Evolutionary conservation across 2,329 filamentous ascomycete species (phyloP).

Genomic region (Mollisiaceae sp.): DNA sequence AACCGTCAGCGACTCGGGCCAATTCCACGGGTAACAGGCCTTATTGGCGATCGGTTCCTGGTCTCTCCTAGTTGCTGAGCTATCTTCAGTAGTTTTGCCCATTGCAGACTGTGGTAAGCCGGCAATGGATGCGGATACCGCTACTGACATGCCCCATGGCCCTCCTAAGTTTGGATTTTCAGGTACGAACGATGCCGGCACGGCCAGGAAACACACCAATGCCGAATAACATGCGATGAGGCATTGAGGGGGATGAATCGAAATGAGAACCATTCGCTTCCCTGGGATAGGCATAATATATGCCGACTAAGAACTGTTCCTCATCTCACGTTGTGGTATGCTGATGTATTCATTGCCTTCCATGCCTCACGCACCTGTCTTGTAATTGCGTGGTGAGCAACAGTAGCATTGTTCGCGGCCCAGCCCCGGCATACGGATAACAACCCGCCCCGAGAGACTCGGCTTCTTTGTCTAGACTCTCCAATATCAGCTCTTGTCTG

Average conservation of each 20-base stretch:
- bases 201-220: background rate
- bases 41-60: background rate
- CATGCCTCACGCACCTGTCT: no score
- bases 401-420: background rate
- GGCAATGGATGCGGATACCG: constrained; percentile 1
- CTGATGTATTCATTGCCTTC: no score
- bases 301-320: background rate
- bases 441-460: background rate
- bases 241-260: background rate
- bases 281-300: background rate
- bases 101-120: background rate
- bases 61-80: background rate
- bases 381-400: no score
- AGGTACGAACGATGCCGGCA: constrained; percentile 7
- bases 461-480: background rate
- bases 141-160: background rate
- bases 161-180: background rate
- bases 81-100: background rate
- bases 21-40: background rate
- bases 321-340: no score
- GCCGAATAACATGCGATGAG: background rate
- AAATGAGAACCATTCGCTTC: background rate
- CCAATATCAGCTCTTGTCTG: background rate
- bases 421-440: background rate
- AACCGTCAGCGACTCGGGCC: background rate